These are phyloP conservation scores for Tulasnella sp. DNA, from an alignment of 768 basidiomycete genomes.

Conservation along the genomic window DNA sequence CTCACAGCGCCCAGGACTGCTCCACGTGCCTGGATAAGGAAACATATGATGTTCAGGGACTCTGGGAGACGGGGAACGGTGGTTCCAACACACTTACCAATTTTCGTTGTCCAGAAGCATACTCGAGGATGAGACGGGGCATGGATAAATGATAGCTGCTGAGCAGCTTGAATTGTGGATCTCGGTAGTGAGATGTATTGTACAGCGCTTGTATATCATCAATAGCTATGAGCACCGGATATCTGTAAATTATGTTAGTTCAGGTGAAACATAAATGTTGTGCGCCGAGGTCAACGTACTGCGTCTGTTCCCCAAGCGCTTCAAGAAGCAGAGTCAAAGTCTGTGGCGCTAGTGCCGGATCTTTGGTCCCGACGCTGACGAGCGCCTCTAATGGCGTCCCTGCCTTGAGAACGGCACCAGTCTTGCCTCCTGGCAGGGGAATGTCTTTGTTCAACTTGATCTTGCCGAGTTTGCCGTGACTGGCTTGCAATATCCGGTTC, in stretches of 20 bases:
- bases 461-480: conserved; percentile 1
- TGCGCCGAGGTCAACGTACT: conserved; percentile 35
- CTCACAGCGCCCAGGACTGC: conserved; percentile 64
- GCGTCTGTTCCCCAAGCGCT: conserved; percentile 51
- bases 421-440: conserved; percentile 8
- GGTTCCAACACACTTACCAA: conserved; percentile 46
- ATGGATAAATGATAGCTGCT: conserved; percentile 69
- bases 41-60: neutral
- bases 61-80: no score
- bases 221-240: conserved; percentile 71
- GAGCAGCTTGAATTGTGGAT: conserved; percentile 58
- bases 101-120: conserved; percentile 52
- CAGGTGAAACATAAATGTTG: neutral
- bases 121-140: conserved; percentile 70
- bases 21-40: conserved; percentile 45
- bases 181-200: conserved; percentile 52
- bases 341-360: conserved; percentile 41
- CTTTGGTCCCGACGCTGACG: conserved; percentile 46
- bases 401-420: conserved; percentile 7
- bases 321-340: conserved; percentile 49
- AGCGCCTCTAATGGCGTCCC: conserved; percentile 47
- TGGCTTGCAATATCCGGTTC: conserved; percentile 21
- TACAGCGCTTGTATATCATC: conserved; percentile 85
- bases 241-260: conserved; percentile 31
- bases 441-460: conserved; percentile 2